These are phyloP conservation scores for Aspergillus japonicus DNA, from an alignment of 2,329 filamentous ascomycete species.

Conservation along the genomic window DNA sequence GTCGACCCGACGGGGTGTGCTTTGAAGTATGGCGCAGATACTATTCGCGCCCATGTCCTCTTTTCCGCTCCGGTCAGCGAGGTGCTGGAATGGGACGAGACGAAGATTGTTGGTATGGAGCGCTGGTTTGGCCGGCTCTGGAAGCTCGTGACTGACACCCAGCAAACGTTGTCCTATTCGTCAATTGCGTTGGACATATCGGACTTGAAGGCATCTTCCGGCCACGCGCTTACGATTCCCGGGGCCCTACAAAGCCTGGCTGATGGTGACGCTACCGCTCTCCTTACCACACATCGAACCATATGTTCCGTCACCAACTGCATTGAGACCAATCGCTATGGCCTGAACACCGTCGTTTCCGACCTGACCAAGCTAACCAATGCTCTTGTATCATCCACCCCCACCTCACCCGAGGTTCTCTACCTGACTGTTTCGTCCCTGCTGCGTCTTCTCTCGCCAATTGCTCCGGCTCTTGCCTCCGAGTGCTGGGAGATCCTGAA, in stretches of 20 bases:
- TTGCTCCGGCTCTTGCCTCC: slow-evolving; percentile 76
- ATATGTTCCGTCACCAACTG: slow-evolving; percentile 67
- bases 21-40: slow-evolving; percentile 73
- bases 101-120: slow-evolving; percentile 76
- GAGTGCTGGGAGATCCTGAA: slow-evolving; percentile 71
- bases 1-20: slow-evolving; percentile 77
- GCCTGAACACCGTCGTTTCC: slow-evolving; percentile 79
- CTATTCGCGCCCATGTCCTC: slow-evolving; percentile 80
- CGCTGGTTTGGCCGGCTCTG: slow-evolving; percentile 73
- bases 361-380: slow-evolving; percentile 83
- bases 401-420: slow-evolving; percentile 39
- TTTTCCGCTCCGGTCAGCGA: slow-evolving; percentile 85
- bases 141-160: slow-evolving; percentile 52
- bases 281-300: slow-evolving; percentile 66
- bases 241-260: slow-evolving; percentile 32
- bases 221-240: slow-evolving; percentile 28
- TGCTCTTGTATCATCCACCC: slow-evolving; percentile 51
- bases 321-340: slow-evolving; percentile 68
- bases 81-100: slow-evolving; percentile 82
- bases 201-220: slow-evolving; percentile 18
- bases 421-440: slow-evolving; percentile 56
- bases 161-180: slow-evolving; percentile 23
- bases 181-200: slow-evolving; percentile 24
- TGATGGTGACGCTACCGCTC: slow-evolving; percentile 48
- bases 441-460: slow-evolving; percentile 71